phyloP scores from a whole-genome alignment of 2,329 filamentous ascomycete genomes.

The Aspergillus spinulosporus region DNA sequence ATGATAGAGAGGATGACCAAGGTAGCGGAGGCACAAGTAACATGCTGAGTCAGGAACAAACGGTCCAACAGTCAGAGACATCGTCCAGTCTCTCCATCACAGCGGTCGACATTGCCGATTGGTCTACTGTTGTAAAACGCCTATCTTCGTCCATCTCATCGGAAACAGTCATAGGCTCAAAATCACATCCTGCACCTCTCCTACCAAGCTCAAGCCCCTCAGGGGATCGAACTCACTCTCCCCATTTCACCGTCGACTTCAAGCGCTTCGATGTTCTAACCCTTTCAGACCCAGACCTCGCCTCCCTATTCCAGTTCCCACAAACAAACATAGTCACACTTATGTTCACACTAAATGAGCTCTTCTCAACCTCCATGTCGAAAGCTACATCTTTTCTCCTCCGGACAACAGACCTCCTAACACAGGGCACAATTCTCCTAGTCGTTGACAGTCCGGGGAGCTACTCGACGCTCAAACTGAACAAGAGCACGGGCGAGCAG shows the following conservation, averaged over 20 bases:
- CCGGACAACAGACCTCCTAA: constrained; percentile 60
- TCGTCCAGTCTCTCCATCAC: constrained; percentile 49
- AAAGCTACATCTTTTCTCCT: constrained; percentile 77
- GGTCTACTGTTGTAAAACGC: constrained; percentile 62
- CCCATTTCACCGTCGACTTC: constrained; percentile 42
- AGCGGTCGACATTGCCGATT: constrained; percentile 81
- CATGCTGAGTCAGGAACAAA: neutral
- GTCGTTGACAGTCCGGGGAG: constrained; percentile 92
- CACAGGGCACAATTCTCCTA: constrained; percentile 67
- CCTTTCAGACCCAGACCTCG: constrained; percentile 39
- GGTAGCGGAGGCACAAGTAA: neutral
- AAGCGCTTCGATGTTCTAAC: constrained; percentile 54
- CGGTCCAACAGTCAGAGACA: neutral
- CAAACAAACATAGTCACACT: constrained; percentile 66
- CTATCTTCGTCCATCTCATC: constrained; percentile 59
- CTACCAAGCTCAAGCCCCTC: constrained; percentile 6
- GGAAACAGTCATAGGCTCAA: constrained; percentile 29
- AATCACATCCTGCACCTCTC: constrained; percentile 34
- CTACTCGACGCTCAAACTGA: constrained; percentile 79
- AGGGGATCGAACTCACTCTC: neutral
- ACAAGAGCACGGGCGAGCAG: constrained; percentile 43
- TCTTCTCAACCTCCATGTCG: constrained; percentile 75
- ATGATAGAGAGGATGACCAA: neutral
- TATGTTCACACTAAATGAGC: constrained; percentile 93
- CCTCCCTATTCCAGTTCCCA: constrained; percentile 33